Conservation (phyloP, 768 basidiomycete species). For the Rhodocollybia butyracea region DNA sequence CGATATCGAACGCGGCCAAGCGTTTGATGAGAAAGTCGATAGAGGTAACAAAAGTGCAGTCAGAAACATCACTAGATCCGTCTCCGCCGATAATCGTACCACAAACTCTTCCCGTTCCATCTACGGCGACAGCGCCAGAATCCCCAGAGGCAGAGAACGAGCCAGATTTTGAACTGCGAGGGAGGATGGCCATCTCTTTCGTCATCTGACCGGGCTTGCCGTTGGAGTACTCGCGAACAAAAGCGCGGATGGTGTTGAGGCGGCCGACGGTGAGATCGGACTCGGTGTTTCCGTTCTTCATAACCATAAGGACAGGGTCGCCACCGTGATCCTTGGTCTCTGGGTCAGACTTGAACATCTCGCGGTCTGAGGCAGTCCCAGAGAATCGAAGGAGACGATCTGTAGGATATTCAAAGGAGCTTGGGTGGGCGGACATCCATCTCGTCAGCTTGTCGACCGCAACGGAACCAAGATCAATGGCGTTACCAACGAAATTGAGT, state of each 20-base stretch:
- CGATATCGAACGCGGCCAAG: no score
- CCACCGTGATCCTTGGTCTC: no score
- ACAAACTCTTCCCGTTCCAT: slow-evolving; percentile 27
- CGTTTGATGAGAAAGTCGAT: slow-evolving; percentile 25
- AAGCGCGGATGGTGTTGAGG: slow-evolving; percentile 22
- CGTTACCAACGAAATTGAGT: slow-evolving; percentile 23
- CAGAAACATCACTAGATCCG: slow-evolving; percentile 17
- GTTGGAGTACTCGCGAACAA: slow-evolving; percentile 17
- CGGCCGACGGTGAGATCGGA: slow-evolving; percentile 29
- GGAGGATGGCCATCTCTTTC: slow-evolving; percentile 27
- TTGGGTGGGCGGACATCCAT: background rate
- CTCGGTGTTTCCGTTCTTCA: slow-evolving; percentile 29
- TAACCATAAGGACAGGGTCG: no score
- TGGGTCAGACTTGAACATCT: slow-evolving; percentile 28
- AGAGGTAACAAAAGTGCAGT: slow-evolving; percentile 36
- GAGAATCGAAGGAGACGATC: slow-evolving; percentile 23
- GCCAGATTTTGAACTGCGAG: slow-evolving; percentile 22
- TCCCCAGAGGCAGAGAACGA: slow-evolving; percentile 35
- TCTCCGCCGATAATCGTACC: slow-evolving; percentile 33
- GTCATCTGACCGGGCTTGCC: slow-evolving; percentile 12
- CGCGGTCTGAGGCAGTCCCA: slow-evolving; percentile 24
- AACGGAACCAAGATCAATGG: slow-evolving; percentile 24
- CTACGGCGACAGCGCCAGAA: slow-evolving; percentile 34
- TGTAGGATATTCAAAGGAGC: slow-evolving; percentile 24
- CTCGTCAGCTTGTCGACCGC: background rate